These are phyloP conservation scores for Berberis vulgaris DNA, from an alignment of 164 flowering plant genomes.

Conservation along the genomic window DNA sequence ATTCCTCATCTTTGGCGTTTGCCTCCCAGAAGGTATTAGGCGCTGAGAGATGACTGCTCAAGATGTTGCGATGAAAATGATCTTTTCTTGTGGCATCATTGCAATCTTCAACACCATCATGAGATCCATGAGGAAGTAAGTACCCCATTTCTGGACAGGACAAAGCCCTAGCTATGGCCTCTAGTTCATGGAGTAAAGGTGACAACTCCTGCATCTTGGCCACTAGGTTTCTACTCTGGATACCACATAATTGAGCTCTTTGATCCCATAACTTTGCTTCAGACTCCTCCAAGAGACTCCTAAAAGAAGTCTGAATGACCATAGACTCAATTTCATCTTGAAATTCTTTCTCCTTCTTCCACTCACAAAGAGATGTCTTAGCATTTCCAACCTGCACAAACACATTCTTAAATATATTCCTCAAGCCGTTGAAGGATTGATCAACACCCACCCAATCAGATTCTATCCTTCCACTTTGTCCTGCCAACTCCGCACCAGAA, in stretches of 20 bases:
- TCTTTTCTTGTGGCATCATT: slow-evolving; percentile 26
- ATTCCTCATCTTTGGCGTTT: slow-evolving; percentile 38
- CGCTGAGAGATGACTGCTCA: slow-evolving; percentile 19
- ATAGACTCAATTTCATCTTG: slow-evolving; percentile 41
- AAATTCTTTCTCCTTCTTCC: slow-evolving; percentile 30
- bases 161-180: slow-evolving; percentile 36
- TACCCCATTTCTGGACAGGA: slow-evolving; percentile 36
- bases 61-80: slow-evolving; percentile 32
- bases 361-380: slow-evolving; percentile 21
- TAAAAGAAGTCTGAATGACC: slow-evolving; percentile 37
- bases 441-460: slow-evolving; percentile 27
- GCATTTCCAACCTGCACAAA: slow-evolving; percentile 21
- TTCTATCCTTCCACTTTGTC: slow-evolving; percentile 20
- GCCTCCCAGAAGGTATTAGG: slow-evolving; percentile 24
- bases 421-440: slow-evolving; percentile 24
- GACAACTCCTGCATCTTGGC: slow-evolving; percentile 43
- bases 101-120: slow-evolving; percentile 33
- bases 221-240: slow-evolving; percentile 16
- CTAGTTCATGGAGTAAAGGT: slow-evolving; percentile 47
- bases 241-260: slow-evolving; percentile 17
- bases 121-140: slow-evolving; percentile 37
- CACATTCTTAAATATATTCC: slow-evolving; percentile 21
- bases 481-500: slow-evolving; percentile 1
- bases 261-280: slow-evolving; percentile 29
- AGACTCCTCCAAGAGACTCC: slow-evolving; percentile 32